Base-by-base conservation (phyloP, 1,139 yeast species). In the Lodderomyces oxycetoniae region DNA sequence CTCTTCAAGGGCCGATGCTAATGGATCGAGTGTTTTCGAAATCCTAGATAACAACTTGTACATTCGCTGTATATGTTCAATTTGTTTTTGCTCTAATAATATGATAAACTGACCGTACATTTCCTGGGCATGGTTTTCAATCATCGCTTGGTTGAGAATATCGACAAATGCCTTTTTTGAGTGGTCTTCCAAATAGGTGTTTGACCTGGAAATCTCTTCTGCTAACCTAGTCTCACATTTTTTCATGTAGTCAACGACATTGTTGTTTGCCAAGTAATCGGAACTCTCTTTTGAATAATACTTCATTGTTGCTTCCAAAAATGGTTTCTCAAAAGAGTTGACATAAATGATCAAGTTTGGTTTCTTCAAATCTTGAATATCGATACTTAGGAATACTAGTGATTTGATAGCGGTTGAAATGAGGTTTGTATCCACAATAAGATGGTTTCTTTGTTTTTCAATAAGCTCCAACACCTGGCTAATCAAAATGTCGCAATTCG, bases 221-320 rank as follows among this genome's bases (percentile, higher is more conserved):
- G 76, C 74, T 32, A 91, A 75, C 43, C 96, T 71, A 31, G 75
- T 70, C 49, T 85, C 89, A 33, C 95, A 95, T 56, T 83, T 86
- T 45, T 76, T 78, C 77, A 91, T 81, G 60, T 91, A 91, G 52
- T 87, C 95, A 26, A 89, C 91, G 33, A 89, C 94, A 47, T 88
- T 83, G 55, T 87, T 84, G 27, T 76, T 74, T 4, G 73, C 61
- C 44, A 91, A 66, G 53, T 79, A 88, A 33, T 69, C 69, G 15
- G 67, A 63, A 32, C 94, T 79, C 57, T 89, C 96, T 32, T 65
- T 65, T 26, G 67, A 62, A 58, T 89, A 91, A 56, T 83, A 91
- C 27, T 71, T 75, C 36, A 71, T 74, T 1, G 98, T 89, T 37
- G 76, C 79, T 23, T 73, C 76, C 46, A 91, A 67, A 54, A 88